Conservation (phyloP, 495 filamentous ascomycete genomes). For the Copromyces sp. region DNA sequence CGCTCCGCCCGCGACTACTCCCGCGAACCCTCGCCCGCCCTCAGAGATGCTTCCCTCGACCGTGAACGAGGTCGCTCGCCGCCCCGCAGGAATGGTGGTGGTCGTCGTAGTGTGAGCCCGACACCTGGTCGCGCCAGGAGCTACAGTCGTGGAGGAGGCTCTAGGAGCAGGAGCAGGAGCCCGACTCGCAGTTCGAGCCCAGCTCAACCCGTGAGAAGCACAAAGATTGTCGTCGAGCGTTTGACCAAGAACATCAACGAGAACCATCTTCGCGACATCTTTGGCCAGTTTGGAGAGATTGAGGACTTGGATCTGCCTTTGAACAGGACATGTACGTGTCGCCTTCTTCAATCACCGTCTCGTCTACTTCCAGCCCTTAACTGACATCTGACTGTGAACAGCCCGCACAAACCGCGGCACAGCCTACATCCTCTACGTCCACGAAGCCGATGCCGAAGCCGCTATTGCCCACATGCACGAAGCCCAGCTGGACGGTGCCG, state of each 20-base stretch:
- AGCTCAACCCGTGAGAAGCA: constrained; percentile 12
- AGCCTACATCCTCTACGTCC: constrained; percentile 80
- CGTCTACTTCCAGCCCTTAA: no score
- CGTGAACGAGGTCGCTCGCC: constrained; percentile 14
- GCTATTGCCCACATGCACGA: constrained; percentile 98
- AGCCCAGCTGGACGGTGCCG: constrained; percentile 80
- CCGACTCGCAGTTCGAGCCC: constrained; percentile 20
- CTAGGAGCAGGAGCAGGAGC: constrained; percentile 13
- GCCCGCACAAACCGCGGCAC: constrained; percentile 87
- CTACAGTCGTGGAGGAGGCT: constrained; percentile 14
- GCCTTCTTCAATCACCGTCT: no score
- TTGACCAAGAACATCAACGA: constrained; percentile 93
- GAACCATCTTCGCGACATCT: constrained; percentile 82
- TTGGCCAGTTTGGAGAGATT: constrained; percentile 79
- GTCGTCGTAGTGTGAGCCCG: constrained; percentile 6
- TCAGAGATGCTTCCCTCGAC: constrained; percentile 2
- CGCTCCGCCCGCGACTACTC: constrained; percentile 5
- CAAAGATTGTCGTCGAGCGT: constrained; percentile 85
- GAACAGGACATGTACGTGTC: constrained; percentile 65
- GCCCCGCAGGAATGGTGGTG: constrained; percentile 21
- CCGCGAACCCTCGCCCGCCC: constrained; percentile 12
- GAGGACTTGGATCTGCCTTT: constrained; percentile 79
- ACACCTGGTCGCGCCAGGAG: constrained; percentile 17
- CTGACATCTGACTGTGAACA: constrained; percentile 22
- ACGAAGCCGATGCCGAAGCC: constrained; percentile 68